Evolutionary conservation across 2,329 filamentous ascomycete species (phyloP), one percentile per base, ranked within the genome.

Genomic region (Fonsecaea nubica): DNA sequence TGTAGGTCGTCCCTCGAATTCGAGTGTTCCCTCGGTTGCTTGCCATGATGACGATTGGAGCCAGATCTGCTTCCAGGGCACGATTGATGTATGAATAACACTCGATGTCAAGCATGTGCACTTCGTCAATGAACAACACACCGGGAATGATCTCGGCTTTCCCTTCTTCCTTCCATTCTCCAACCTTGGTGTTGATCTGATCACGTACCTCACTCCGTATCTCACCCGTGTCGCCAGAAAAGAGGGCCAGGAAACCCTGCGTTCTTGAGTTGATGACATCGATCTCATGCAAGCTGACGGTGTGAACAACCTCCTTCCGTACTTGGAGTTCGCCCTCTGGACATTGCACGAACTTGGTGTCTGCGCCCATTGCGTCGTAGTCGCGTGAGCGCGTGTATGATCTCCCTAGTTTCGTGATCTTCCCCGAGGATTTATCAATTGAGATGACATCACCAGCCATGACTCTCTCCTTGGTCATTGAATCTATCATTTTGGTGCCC

Each of bases 401-500:
- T 63, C 95, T 90, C 65, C 95, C 95, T 25, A 99, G 87, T 81
- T 98, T 99, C 62, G 93, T 96, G 78, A 99, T 98, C 80, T 97
- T 97, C 72, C 95, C 95, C 1, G 93, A 97, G 0, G 94, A 93
- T 83, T 99, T 99, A 84, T 99, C 95, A 74, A 99, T 98, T 64
- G 92, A 96, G 75, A 99, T 96, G 72, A 99, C 95, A 78, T 99
- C 95, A 74, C 95, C 95, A 4, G 95, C 95, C 90, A 98, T 97
- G 71, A 99, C 92, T 75, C 96, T 94, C 83, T 99, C 95, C 81
- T 98, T 98, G 72, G 93, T 97, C 93, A 99, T 97, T 71, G 93
- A 93, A 77, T 99, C 95, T 72, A 99, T 99, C 95, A 99, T 98
- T 82, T 98, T 98, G 72, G 91, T 94, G 71, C 95, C 95, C 93